phyloP scores from a whole-genome alignment of 2,329 filamentous ascomycete genomes.

The Emericellopsis atlantica region DNA sequence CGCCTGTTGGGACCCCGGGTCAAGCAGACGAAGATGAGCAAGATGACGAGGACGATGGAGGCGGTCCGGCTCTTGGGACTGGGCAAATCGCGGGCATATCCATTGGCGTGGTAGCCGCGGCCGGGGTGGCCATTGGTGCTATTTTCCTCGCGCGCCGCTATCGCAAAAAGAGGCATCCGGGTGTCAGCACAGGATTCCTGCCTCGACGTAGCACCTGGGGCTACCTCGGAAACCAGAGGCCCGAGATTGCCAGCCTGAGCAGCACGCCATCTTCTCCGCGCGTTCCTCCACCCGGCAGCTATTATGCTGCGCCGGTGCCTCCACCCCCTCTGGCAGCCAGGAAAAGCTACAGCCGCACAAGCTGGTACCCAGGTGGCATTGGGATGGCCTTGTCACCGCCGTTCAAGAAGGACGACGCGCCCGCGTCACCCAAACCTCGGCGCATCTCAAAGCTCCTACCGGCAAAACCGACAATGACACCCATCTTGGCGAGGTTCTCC shows the following conservation, averaged over 20 bases:
- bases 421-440: constrained; percentile 5
- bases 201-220: constrained; percentile 6
- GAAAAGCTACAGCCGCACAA: constrained; percentile 9
- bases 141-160: constrained; percentile 28
- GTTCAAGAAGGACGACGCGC: not conserved
- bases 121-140: constrained; percentile 32
- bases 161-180: constrained; percentile 25
- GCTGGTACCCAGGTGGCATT: constrained; percentile 9
- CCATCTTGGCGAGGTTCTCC: constrained; percentile 5
- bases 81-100: constrained; percentile 45
- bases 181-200: constrained; percentile 23
- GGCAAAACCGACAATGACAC: constrained; percentile 28
- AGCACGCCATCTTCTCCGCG: no score
- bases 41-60: constrained; percentile 6
- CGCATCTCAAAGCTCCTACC: constrained; percentile 30
- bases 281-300: no score
- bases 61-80: constrained; percentile 14
- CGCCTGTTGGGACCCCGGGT: not conserved
- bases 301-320: no score
- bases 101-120: constrained; percentile 36
- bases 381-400: constrained; percentile 2
- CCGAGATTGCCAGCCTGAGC: not conserved
- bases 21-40: not conserved
- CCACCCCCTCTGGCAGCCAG: not conserved
- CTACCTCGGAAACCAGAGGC: not conserved